phyloP scores from a whole-genome alignment of 2,329 filamentous ascomycete species.

The Colletotrichum sansevieriae region DNA sequence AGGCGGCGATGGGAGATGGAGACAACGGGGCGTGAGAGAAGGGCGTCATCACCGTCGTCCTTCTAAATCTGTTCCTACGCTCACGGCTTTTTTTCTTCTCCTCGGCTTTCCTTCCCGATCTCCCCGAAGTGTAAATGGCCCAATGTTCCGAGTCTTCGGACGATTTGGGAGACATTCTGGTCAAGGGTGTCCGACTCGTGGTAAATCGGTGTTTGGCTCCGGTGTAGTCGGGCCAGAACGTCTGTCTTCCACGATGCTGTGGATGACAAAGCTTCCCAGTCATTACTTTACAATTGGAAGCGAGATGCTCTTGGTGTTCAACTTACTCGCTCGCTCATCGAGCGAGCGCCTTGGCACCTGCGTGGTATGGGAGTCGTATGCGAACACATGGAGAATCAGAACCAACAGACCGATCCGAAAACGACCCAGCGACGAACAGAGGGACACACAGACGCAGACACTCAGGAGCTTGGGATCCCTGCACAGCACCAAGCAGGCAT shows the following conservation, averaged over 20 bases:
- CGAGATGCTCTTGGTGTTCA: background rate
- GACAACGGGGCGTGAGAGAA: conserved; percentile 39
- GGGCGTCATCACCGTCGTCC: background rate
- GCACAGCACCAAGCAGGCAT: conserved; percentile 19
- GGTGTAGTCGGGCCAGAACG: conserved; percentile 3
- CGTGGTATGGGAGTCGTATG: background rate
- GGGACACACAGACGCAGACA: background rate
- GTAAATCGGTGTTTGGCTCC: background rate
- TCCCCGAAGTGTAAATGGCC: conserved; percentile 22
- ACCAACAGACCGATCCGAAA: conserved; percentile 8
- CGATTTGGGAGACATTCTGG: background rate
- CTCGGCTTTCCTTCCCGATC: background rate
- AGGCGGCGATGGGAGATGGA: conserved; percentile 40
- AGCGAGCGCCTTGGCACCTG: conserved; percentile 20
- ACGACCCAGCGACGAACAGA: conserved; percentile 12
- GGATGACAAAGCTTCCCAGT: conserved; percentile 22
- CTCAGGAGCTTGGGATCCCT: conserved; percentile 10
- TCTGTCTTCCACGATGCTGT: conserved; percentile 2
- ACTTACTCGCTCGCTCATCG: conserved; percentile 26
- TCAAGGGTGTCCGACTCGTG: background rate
- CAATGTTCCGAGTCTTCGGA: conserved; percentile 12
- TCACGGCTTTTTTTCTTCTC: background rate
- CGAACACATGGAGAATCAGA: conserved; percentile 20
- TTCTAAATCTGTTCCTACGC: background rate
- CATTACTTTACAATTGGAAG: conserved; percentile 29